A percentile compares a stretch with the other conserved stretches of the same genome.
These are phyloP conservation scores for Paxillus involutus DNA, from an alignment of 768 basidiomycete species.

Conservation along the genomic window DNA sequence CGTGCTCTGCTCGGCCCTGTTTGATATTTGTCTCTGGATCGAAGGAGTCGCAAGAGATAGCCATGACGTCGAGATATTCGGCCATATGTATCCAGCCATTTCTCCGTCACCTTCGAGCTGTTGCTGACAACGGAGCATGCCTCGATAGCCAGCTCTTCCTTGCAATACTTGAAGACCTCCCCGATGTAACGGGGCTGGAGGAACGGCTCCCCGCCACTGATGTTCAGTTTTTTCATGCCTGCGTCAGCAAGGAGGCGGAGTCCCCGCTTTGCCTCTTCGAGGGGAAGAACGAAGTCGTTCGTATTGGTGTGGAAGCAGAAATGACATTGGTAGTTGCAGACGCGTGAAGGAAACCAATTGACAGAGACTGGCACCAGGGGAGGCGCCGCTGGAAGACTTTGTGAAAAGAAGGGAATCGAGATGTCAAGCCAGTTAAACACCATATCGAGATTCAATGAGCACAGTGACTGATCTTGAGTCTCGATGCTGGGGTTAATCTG, in stretches of 20 bases:
- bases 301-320: conserved; percentile 44
- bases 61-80: conserved; percentile 41
- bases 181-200: conserved; percentile 38
- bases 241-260: conserved; percentile 31
- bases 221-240: conserved; percentile 38
- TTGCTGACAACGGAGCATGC: conserved; percentile 36
- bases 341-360: conserved; percentile 27
- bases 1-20: conserved; percentile 35
- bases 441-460: conserved; percentile 3
- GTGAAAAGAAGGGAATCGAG: conserved; percentile 12
- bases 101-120: conserved; percentile 42
- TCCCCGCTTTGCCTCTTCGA: conserved; percentile 36
- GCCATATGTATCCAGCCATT: conserved; percentile 40
- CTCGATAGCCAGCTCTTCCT: conserved; percentile 36
- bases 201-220: conserved; percentile 39
- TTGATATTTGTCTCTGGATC: conserved; percentile 34
- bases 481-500: neutral
- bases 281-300: conserved; percentile 32
- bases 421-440: conserved; percentile 16
- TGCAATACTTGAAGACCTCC: conserved; percentile 37
- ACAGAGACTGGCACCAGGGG: conserved; percentile 20
- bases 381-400: neutral
- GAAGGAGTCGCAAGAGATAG: conserved; percentile 43
- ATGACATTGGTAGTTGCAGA: conserved; percentile 37
- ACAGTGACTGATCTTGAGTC: neutral